phyloP scores from a whole-genome alignment of 2,329 filamentous ascomycete species.

The Fusarium papillatum region DNA sequence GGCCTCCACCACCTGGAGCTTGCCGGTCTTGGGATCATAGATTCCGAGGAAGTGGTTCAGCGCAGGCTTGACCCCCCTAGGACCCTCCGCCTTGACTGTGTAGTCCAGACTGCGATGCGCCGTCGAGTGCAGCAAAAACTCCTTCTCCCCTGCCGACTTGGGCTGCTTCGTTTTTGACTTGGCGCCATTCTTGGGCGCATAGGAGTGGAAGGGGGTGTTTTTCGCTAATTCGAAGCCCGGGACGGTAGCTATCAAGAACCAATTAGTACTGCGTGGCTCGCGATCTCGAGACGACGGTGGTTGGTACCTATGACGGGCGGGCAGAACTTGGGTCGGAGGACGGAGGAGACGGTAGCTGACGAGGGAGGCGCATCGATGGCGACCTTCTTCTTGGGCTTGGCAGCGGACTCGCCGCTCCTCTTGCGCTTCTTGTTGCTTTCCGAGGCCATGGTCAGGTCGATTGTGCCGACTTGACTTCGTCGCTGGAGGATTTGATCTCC shows the following conservation, averaged over 20 bases:
- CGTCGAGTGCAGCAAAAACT: conserved; percentile 70
- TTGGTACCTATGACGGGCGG: conserved; percentile 67
- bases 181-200: conserved; percentile 55
- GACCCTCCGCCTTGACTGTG: conserved; percentile 64
- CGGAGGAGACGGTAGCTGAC: conserved; percentile 60
- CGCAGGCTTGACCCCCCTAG: conserved; percentile 49
- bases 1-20: conserved; percentile 72
- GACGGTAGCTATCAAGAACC: conserved; percentile 46
- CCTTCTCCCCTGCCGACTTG: conserved; percentile 56
- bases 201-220: conserved; percentile 61
- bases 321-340: conserved; percentile 60
- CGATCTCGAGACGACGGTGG: background rate
- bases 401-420: conserved; percentile 56
- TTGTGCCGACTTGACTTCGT: conserved; percentile 7
- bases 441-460: conserved; percentile 52
- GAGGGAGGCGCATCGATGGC: conserved; percentile 56
- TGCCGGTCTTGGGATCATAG: conserved; percentile 71
- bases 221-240: conserved; percentile 53
- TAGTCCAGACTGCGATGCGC: conserved; percentile 71
- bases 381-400: conserved; percentile 66
- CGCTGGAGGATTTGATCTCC: conserved; percentile 18
- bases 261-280: conserved; percentile 36
- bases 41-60: conserved; percentile 76
- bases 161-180: conserved; percentile 53
- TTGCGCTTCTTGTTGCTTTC: conserved; percentile 66